Evolutionary conservation across 2,329 filamentous ascomycete genomes (phyloP).

Genomic region (Exophiala mesophila): DNA sequence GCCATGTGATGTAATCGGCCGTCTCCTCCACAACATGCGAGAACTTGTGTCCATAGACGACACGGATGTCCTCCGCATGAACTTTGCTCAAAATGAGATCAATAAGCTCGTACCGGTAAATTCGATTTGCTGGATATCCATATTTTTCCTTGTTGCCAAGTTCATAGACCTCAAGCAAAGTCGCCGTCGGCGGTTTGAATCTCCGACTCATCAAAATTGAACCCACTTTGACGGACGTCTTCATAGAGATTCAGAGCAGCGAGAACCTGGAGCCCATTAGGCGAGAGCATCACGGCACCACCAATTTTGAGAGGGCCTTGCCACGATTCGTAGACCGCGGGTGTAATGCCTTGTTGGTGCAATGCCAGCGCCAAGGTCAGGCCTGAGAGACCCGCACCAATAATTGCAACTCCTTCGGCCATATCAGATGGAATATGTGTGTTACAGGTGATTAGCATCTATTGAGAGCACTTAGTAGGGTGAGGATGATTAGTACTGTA

Average conservation of each 20-base stretch:
- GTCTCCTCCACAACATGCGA: conserved; percentile 36
- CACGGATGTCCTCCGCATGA: conserved; percentile 36
- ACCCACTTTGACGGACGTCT: conserved; percentile 42
- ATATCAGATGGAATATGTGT: too few relatives aligned
- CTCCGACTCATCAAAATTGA: conserved; percentile 48
- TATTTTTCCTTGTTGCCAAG: conserved; percentile 37
- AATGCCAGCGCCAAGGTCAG: conserved; percentile 53
- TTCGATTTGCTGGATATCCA: conserved; percentile 50
- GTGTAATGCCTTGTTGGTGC: conserved; percentile 47
- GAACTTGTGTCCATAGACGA: conserved; percentile 49
- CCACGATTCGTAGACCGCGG: conserved; percentile 50
- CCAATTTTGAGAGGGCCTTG: conserved; percentile 43
- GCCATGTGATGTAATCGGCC: conserved; percentile 42
- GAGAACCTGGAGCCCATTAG: conserved; percentile 54
- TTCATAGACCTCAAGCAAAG: conserved; percentile 28
- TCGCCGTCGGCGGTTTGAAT: conserved; percentile 40
- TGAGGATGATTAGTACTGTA: too few relatives aligned
- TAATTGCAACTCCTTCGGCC: conserved; percentile 38
- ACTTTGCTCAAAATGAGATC: conserved; percentile 44
- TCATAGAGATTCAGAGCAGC: conserved; percentile 48
- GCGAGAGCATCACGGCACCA: conserved; percentile 56
- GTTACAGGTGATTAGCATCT: too few relatives aligned
- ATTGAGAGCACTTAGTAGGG: too few relatives aligned
- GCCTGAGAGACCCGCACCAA: conserved; percentile 48
- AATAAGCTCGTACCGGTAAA: conserved; percentile 52